Percentiles rank a stretch among this genome's conserved stretches.
Conservation (phyloP, 192 early-diverging fungal species). For the Backusella parvicylindrica region DNA sequence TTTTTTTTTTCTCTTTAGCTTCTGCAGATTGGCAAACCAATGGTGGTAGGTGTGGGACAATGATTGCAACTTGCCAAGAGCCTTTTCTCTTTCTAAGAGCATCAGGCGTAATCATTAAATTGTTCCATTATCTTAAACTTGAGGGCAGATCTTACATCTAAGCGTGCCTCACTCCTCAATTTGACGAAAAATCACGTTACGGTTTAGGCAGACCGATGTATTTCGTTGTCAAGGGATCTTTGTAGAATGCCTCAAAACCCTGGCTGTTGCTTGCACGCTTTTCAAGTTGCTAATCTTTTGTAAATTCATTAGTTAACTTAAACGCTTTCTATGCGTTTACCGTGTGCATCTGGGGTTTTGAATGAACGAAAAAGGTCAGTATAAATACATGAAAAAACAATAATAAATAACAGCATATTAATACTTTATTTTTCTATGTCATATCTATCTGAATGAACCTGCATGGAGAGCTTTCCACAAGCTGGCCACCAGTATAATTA, state of each 20-base stretch:
- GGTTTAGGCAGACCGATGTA: constrained; percentile 8
- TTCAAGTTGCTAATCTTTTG: constrained; percentile 4
- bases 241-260: constrained; percentile 6
- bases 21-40: constrained; percentile 7
- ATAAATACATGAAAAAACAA: too few species aligned
- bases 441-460: too few species aligned
- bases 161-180: background rate
- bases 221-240: constrained; percentile 6
- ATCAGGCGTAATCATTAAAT: constrained; percentile 1
- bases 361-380: too few species aligned
- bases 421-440: too few species aligned
- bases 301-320: background rate
- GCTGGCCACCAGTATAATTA: too few species aligned
- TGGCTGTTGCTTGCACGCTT: background rate
- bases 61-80: background rate
- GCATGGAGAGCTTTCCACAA: too few species aligned
- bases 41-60: background rate
- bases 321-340: too few species aligned
- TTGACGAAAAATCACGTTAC: background rate
- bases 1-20: background rate
- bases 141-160: constrained; percentile 8
- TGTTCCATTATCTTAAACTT: constrained; percentile 1
- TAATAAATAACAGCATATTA: too few species aligned
- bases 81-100: constrained; percentile 1
- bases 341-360: too few species aligned